Conservation (phyloP, 176 grass and related monocot species). For the Dendrocalamus sinicus region DNA sequence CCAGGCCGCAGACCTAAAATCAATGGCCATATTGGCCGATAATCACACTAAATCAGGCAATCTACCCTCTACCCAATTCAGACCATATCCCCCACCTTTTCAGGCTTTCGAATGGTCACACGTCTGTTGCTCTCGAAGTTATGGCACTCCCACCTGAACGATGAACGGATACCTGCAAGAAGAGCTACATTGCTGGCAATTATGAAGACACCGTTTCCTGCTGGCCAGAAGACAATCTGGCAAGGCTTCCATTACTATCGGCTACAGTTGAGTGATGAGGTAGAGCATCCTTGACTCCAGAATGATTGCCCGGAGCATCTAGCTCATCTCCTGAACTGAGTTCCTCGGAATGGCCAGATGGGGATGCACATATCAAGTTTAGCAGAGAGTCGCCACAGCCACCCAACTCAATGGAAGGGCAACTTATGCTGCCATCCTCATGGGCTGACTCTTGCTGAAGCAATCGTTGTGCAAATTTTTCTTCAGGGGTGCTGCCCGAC, state of each 20-base stretch:
- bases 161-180: constrained; percentile 29
- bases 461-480: constrained; percentile 53
- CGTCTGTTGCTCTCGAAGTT: background rate
- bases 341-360: constrained; percentile 59
- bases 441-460: constrained; percentile 66
- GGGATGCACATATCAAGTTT: constrained; percentile 64
- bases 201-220: constrained; percentile 58
- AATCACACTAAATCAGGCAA: constrained; percentile 47
- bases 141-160: constrained; percentile 17
- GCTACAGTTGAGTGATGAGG: constrained; percentile 48
- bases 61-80: constrained; percentile 38
- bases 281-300: constrained; percentile 51
- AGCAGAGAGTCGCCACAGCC: constrained; percentile 73
- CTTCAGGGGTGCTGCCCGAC: constrained; percentile 48
- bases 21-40: constrained; percentile 49
- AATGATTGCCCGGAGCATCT: constrained; percentile 60
- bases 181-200: background rate
- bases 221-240: constrained; percentile 47
- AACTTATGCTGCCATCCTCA: constrained; percentile 66
- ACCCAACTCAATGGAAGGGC: constrained; percentile 84
- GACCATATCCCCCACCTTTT: constrained; percentile 19
- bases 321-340: constrained; percentile 53
- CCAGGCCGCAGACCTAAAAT: constrained; percentile 56
- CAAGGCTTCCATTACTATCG: constrained; percentile 59
- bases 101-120: background rate